phyloP scores from a whole-genome alignment of 495 filamentous ascomycete genomes.

The Talaromyces adpressus region DNA sequence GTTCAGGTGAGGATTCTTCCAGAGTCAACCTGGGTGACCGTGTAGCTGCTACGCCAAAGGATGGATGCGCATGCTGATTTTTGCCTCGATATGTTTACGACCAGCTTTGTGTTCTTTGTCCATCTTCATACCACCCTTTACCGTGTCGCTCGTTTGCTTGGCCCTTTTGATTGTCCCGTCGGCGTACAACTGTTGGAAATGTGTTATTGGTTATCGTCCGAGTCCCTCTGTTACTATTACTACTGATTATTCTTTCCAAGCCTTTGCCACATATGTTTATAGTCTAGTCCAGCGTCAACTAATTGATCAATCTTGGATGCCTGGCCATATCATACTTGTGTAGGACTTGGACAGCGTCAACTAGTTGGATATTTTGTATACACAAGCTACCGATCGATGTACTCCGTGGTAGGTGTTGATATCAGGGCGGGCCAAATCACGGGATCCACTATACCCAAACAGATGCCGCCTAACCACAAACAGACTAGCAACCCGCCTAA shows the following conservation, averaged over 20 bases:
- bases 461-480: background rate
- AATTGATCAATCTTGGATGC: background rate
- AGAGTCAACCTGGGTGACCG: conserved; percentile 40
- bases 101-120: background rate
- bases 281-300: conserved; percentile 8
- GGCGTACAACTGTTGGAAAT: conserved; percentile 2
- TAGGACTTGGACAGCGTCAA: too few species aligned
- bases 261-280: conserved; percentile 8
- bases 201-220: background rate
- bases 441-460: conserved; percentile 28
- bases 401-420: too few species aligned
- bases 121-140: background rate
- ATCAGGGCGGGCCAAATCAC: conserved; percentile 26
- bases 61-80: conserved; percentile 82
- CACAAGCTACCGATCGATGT: too few species aligned
- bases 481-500: conserved; percentile 21
- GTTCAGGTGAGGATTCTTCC: conserved; percentile 32
- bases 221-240: background rate
- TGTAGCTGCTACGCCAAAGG: conserved; percentile 58
- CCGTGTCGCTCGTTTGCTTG: conserved; percentile 1
- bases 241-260: background rate
- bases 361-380: too few species aligned
- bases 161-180: conserved; percentile 9
- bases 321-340: background rate
- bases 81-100: background rate